Conservation (phyloP, 2,329 filamentous ascomycete genomes). For the Neonectria neomacrospora region DNA sequence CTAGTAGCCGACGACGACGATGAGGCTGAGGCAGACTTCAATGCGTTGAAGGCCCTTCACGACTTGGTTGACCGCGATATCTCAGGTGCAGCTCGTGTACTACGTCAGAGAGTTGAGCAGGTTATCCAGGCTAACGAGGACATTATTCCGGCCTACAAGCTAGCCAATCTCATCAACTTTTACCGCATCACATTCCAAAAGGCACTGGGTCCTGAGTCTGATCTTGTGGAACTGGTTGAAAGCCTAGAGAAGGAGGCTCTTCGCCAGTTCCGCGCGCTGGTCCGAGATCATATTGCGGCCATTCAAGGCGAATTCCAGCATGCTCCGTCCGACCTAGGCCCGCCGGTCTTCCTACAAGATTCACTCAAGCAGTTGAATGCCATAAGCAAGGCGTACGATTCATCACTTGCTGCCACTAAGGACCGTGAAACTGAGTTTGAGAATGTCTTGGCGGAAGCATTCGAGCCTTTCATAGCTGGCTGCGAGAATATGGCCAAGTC, state of each 20-base stretch:
- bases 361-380: constrained; percentile 80
- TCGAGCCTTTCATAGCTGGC: constrained; percentile 86
- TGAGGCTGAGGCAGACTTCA: constrained; percentile 69
- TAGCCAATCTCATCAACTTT: constrained; percentile 89
- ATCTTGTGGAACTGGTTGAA: constrained; percentile 74
- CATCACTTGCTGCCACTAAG: constrained; percentile 72
- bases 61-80: constrained; percentile 89
- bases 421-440: constrained; percentile 77
- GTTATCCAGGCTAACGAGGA: constrained; percentile 94
- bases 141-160: constrained; percentile 86
- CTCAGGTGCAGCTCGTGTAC: constrained; percentile 80
- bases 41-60: constrained; percentile 83
- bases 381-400: constrained; percentile 88
- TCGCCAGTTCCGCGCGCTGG: constrained; percentile 82
- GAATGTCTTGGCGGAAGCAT: constrained; percentile 78
- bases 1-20: constrained; percentile 67
- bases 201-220: constrained; percentile 76
- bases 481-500: constrained; percentile 75
- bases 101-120: constrained; percentile 91
- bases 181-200: constrained; percentile 88
- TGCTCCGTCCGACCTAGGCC: constrained; percentile 76
- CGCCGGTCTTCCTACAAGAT: constrained; percentile 83
- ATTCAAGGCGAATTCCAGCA: constrained; percentile 78
- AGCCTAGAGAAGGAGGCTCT: constrained; percentile 80
- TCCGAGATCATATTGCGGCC: constrained; percentile 81